Evolutionary conservation across 2,329 filamentous ascomycete genomes (phyloP).

Genomic region (Neurospora crassa): DNA sequence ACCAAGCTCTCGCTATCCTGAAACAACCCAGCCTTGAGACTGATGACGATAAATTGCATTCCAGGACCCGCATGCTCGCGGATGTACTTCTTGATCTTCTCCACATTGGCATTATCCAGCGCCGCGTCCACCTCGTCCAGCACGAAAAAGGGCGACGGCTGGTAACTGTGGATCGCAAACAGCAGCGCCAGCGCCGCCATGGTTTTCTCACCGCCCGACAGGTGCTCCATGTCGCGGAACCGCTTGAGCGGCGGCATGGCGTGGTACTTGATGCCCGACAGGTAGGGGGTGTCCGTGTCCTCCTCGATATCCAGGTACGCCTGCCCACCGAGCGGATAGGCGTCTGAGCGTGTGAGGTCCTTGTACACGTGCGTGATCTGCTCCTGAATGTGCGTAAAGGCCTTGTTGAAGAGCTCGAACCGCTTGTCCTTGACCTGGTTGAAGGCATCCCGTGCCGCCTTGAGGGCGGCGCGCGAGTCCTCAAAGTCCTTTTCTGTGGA

Average conservation of each 20-base stretch:
- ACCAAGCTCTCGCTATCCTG: conserved; percentile 94
- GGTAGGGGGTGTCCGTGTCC: conserved; percentile 91
- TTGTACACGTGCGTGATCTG: conserved; percentile 93
- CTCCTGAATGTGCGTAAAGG: conserved; percentile 88
- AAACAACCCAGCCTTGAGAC: conserved; percentile 88
- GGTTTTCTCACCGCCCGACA: conserved; percentile 96
- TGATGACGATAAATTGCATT: conserved; percentile 99
- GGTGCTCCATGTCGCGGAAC: conserved; percentile 97
- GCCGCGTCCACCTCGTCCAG: conserved; percentile 97
- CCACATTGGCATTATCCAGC: conserved; percentile 94
- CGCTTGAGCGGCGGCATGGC: conserved; percentile 98
- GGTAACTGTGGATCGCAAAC: conserved; percentile 94
- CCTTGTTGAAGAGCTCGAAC: conserved; percentile 88
- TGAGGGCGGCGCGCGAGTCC: conserved; percentile 65
- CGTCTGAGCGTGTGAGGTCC: conserved; percentile 79
- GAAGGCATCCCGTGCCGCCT: conserved; percentile 43
- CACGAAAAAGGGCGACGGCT: conserved; percentile 94
- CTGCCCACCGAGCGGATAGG: conserved; percentile 87
- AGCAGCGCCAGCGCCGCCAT: conserved; percentile 95
- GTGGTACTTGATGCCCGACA: conserved; percentile 94
- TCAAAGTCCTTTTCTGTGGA: conserved; percentile 85
- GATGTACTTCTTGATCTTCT: conserved; percentile 94
- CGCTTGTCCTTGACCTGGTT: conserved; percentile 72
- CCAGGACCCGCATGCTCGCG: conserved; percentile 87
- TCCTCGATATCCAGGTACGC: conserved; percentile 85